Base-by-base conservation (phyloP, 371 early-diverging fungal species). In the Saksenaea oblongispora region DNA sequence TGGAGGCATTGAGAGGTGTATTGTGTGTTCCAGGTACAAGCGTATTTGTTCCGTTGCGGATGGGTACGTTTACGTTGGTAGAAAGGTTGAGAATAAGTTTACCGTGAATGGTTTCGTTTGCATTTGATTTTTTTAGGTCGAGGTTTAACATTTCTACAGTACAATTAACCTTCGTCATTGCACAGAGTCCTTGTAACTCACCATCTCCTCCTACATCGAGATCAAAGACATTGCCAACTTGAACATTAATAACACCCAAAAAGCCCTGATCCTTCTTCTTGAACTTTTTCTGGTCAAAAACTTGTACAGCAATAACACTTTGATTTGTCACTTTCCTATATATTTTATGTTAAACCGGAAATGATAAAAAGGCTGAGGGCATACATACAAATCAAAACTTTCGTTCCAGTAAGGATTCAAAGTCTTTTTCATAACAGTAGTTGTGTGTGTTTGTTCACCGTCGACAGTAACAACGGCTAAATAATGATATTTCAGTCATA, bases 221-320 rank as follows among this genome's bases (percentile, higher is more conserved):
- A 65, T 96, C 90, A 70, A 97, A 87, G 24, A 96, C 84, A 67
- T 84, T 85, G 59, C 88, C 83, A 64, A 96, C 85, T 68, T 90
- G 86, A 11, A 96, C 83, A 68, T 95, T 95, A 61, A 95, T 86
- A 26, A 95, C 95, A 31, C 98, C 98, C 22, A 98, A 78, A 73
- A 96, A 96, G 0, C 98, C 97, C 77, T 97, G 97, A 64, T 91
- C 89, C 72, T 88, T 91, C 85, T 92, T 94, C 80, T 95, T 95
- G 75, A 93, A 96, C 73, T 94, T 95, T 72, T 91, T 88, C 79
- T 96, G 96, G 78, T 98, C 98, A 84, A 96, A 98, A 24, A 98
- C 90, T 76, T 98, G 96, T 36, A 96, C 90, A 1, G 95, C 89
- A 61, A 97, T 84, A 11, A 95, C 89, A 67, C 93, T 92, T 61